These are phyloP conservation scores for Aspergillus sp. DNA, from an alignment of 2,329 filamentous ascomycete species.

Conservation along the genomic window DNA sequence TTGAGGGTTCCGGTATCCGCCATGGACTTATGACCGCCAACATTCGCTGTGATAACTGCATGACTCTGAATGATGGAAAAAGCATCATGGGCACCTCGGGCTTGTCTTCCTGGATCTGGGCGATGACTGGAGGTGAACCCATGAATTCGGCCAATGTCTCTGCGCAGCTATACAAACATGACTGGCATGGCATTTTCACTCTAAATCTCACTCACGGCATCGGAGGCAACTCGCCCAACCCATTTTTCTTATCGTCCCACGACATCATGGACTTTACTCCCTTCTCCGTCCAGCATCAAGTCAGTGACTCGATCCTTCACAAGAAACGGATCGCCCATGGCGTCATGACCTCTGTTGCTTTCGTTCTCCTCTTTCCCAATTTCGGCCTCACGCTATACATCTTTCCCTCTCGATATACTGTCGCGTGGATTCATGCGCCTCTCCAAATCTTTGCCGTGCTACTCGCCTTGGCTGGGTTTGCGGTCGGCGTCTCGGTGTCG, in stretches of 20 bases:
- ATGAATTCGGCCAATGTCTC: constrained; percentile 47
- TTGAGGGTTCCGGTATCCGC: constrained; percentile 58
- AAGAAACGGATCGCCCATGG: constrained; percentile 14
- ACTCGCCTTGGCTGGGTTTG: constrained; percentile 48
- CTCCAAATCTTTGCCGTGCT: constrained; percentile 48
- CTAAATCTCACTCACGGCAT: constrained; percentile 50
- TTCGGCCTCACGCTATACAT: constrained; percentile 32
- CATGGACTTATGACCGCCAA: constrained; percentile 58
- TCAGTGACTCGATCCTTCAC: constrained; percentile 15
- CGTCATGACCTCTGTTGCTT: constrained; percentile 22
- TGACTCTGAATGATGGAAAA: constrained; percentile 16
- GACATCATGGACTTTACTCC: constrained; percentile 5
- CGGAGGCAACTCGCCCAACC: constrained; percentile 44
- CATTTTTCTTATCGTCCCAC: constrained; percentile 19
- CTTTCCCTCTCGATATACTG: constrained; percentile 38
- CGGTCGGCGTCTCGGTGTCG: constrained; percentile 49
- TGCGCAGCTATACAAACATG: constrained; percentile 47
- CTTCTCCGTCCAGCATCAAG: constrained; percentile 10
- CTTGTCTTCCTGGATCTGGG: constrained; percentile 26
- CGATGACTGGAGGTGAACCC: constrained; percentile 39
- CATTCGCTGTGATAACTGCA: constrained; percentile 40
- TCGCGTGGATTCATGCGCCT: constrained; percentile 44
- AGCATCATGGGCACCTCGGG: constrained; percentile 17
- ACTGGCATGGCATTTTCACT: constrained; percentile 38
- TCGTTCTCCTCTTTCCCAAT: constrained; percentile 42